Conservation (phyloP, 148 eudicot genomes). For the Camellia japonica region DNA sequence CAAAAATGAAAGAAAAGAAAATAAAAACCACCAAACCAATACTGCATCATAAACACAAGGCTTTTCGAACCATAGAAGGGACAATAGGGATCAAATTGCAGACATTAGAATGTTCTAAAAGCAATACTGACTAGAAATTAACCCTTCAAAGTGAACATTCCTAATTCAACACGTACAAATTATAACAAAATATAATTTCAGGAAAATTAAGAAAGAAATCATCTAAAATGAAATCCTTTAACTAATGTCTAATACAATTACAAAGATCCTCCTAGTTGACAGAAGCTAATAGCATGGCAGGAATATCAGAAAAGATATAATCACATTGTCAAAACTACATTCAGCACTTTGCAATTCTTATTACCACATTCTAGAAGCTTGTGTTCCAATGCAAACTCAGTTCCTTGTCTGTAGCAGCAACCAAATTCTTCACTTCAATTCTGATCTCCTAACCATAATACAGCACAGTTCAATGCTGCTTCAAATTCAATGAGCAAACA, state of each 20-base stretch:
- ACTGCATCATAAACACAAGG: too few relatives aligned
- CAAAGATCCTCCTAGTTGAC: conserved; percentile 2
- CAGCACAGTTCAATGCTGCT: not conserved
- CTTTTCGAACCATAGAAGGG: too few relatives aligned
- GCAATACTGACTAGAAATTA: not conserved
- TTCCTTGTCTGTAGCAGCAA: not conserved
- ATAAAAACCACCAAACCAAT: too few relatives aligned
- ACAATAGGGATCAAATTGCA: too few relatives aligned
- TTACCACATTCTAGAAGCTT: not conserved
- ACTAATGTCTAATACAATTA: not conserved
- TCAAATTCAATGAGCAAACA: conserved; percentile 12
- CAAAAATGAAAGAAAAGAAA: too few relatives aligned
- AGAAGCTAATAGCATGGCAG: not conserved
- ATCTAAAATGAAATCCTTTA: not conserved
- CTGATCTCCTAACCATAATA: not conserved
- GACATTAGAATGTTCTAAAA: too few relatives aligned
- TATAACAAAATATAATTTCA: not conserved
- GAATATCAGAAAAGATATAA: not conserved
- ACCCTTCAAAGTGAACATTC: not conserved
- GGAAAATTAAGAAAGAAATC: not conserved
- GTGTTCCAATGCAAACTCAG: not conserved
- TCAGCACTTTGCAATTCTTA: not conserved
- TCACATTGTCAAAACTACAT: not conserved
- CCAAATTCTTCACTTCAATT: not conserved
- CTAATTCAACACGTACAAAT: not conserved